Evolutionary conservation across 495 filamentous ascomycete species (phyloP).

Genomic region (Aspergillus sclerotioniger): DNA sequence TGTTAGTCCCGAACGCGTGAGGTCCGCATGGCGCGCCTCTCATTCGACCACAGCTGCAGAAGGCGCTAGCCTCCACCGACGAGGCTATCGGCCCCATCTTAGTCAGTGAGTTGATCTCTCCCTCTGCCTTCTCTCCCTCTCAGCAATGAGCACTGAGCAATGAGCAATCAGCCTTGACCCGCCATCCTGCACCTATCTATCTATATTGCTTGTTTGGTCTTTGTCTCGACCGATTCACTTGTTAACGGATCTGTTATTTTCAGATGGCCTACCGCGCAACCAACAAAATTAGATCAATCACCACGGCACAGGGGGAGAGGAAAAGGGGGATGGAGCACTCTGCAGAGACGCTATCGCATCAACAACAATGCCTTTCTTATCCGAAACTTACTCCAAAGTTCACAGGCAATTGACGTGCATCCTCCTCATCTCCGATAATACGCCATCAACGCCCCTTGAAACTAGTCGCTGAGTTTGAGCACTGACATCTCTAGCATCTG

Average conservation of each 20-base stretch:
- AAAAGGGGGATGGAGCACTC: not conserved
- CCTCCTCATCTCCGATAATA: not conserved
- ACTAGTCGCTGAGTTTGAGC: conserved; percentile 7
- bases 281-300: not conserved
- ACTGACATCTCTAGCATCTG: conserved; percentile 6
- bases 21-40: not conserved
- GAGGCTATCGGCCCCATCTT: not conserved
- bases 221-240: not conserved
- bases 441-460: conserved; percentile 3
- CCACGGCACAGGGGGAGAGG: too few species aligned
- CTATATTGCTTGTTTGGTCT: too few species aligned
- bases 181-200: too few species aligned
- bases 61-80: not conserved
- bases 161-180: too few species aligned
- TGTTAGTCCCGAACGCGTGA: not conserved
- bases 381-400: not conserved
- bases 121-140: not conserved
- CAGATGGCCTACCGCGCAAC: not conserved
- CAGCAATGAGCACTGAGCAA: not conserved
- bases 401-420: conserved; percentile 2
- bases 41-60: conserved; percentile 3
- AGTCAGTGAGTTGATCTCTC: not conserved
- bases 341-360: not conserved
- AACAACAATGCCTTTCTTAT: conserved; percentile 4
- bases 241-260: not conserved